Evolutionary conservation across 371 early-diverging fungal genomes (phyloP).

Genomic region (Lichtheimia corymbifera): DNA sequence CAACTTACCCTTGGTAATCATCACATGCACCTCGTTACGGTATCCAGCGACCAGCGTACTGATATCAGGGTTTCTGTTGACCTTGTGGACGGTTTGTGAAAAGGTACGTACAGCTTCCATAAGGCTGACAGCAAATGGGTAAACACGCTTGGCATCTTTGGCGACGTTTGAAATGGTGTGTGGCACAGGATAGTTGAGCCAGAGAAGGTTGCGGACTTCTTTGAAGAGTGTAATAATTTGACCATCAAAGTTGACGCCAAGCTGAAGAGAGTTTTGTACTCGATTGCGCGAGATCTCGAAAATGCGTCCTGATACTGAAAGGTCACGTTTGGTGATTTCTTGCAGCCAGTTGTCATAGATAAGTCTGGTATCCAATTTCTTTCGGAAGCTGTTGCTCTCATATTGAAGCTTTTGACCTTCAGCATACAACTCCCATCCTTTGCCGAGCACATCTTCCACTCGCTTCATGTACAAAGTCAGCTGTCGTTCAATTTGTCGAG

Average conservation of each 20-base stretch:
- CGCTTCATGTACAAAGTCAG: conserved; percentile 94
- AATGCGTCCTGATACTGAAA: conserved; percentile 88
- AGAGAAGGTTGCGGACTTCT: conserved; percentile 93
- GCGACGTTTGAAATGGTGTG: conserved; percentile 91
- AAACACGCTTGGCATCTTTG: conserved; percentile 95
- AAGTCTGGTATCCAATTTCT: conserved; percentile 87
- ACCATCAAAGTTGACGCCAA: conserved; percentile 92
- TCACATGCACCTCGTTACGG: conserved; percentile 87
- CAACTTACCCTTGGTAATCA: conserved; percentile 81
- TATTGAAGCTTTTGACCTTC: conserved; percentile 93
- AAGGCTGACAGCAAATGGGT: conserved; percentile 96
- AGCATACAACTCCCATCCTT: conserved; percentile 96
- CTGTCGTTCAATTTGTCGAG: conserved; percentile 97
- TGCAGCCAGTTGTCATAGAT: conserved; percentile 93
- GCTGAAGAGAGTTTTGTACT: conserved; percentile 76
- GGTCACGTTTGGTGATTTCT: conserved; percentile 84
- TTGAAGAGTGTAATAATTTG: conserved; percentile 96
- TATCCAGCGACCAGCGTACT: conserved; percentile 86
- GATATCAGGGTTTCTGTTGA: conserved; percentile 78
- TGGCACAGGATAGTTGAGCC: conserved; percentile 93
- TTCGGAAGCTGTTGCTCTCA: conserved; percentile 91
- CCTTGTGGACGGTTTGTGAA: conserved; percentile 80
- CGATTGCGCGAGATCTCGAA: conserved; percentile 89
- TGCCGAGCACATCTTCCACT: conserved; percentile 97
- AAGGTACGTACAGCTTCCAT: conserved; percentile 95